Evolutionary conservation across 2,329 filamentous ascomycete species (phyloP).

Genomic region (Aspergillus arachidicola): DNA sequence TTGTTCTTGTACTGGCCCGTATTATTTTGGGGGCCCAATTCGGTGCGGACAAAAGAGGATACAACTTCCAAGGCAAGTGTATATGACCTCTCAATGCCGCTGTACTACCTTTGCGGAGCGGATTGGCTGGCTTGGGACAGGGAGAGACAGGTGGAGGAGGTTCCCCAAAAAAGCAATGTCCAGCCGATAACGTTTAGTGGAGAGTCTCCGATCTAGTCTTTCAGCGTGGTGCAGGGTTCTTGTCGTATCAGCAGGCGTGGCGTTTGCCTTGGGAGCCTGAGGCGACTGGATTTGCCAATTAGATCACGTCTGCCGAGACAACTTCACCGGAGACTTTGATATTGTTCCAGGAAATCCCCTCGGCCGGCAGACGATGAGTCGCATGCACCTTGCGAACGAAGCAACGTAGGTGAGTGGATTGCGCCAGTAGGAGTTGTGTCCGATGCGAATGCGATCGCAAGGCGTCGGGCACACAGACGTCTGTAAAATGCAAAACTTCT

Average conservation of each 20-base stretch:
- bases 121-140: constrained; percentile 11
- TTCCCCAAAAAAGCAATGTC: constrained; percentile 12
- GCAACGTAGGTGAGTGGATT: constrained; percentile 4
- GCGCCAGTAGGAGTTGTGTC: constrained; percentile 3
- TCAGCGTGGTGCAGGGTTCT: constrained; percentile 25
- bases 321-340: constrained; percentile 3
- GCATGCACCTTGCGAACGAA: constrained; percentile 9
- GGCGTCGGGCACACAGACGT: constrained; percentile 28
- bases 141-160: constrained; percentile 10
- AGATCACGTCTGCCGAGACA: constrained; percentile 12
- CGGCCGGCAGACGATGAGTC: constrained; percentile 11
- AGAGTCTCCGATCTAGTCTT: constrained; percentile 20
- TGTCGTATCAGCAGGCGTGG: constrained; percentile 23
- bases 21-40: constrained; percentile 16
- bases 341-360: constrained; percentile 7
- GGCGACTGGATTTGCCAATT: constrained; percentile 23
- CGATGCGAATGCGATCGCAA: constrained; percentile 15
- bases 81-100: constrained; percentile 14
- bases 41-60: constrained; percentile 10
- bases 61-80: constrained; percentile 8
- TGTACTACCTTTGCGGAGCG: constrained; percentile 13
- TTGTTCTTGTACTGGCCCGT: constrained; percentile 9
- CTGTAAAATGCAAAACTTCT: constrained; percentile 9
- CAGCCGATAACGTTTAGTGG: constrained; percentile 28
- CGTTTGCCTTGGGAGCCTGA: constrained; percentile 20